Evolutionary conservation across 371 early-diverging fungal genomes (phyloP), one percentile per base, ranked within the genome.

Genomic region (Mortierella sp.): DNA sequence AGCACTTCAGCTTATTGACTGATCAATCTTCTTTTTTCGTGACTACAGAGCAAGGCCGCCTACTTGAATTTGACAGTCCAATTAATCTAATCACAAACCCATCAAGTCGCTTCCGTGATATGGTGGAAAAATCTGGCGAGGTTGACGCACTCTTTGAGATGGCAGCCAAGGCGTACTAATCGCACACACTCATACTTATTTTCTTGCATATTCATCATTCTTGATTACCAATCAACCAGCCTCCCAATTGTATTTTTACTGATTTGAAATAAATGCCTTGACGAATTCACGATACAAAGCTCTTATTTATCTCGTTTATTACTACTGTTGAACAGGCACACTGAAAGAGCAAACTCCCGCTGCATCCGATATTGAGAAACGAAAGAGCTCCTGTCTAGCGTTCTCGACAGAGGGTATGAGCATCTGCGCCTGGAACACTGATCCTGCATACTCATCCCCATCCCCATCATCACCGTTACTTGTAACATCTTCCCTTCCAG

Each of bases 61-160:
- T 92, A 2, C 87, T 89, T 26, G 94, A 95, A 69, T 89, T 87
- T 64, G 88, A 86, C 68, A 84, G 85, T 29, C 93, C 93, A n/a
- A 28, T 77, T 76, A 85, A 66, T 70, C 88, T 83, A 76, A 85
- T 87, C 72, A 81, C 66, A 35, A 78, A 65, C 3, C 66, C 85
- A 6, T 64, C 85, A 6, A 86, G 89, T 28, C 57, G 84, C 1
- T 92, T 94, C 83, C 66, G 87, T 7, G 83, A 81, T 58, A 90
- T 94, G 90, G 89, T 90, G 47, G 88, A 88, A 42, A 89, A 92
- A 57, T 89, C 90, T 9, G 93, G 92, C 31, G 92, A 93, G 71
- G 87, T 84, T 54, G 90, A 86, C 22, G 79, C 86, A 5, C 70
- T 92, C 40, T 66, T 89, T 32, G 84, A 85, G 55, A 70, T 80